Evolutionary conservation across 352 stramenopile genomes (phyloP), one percentile per base, ranked within the genome.

Genomic region (Phytophthora nicotianae): DNA sequence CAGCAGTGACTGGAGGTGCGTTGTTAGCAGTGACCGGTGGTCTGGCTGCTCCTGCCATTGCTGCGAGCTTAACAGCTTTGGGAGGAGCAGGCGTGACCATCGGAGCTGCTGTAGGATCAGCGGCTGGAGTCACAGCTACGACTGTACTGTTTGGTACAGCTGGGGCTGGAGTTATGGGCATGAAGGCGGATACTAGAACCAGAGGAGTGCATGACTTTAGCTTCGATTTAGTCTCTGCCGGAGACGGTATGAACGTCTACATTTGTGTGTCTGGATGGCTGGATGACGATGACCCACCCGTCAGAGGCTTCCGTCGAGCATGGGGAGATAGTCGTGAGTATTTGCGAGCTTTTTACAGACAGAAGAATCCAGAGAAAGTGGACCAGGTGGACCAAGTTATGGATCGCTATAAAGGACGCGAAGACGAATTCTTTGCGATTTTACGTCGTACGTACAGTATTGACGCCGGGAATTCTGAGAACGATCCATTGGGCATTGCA

Each of bases 201-300:
- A 71, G 80, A 29, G 83, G 85, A 1, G 84, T 95, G 0, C 83
- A 93, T 40, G 79, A 93, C 38, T 93, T 95, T 54, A 70, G 75
- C 37, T 95, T 95, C 51, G 85, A 95, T 57, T 70, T 95, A 19
- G 68, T 95, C 9, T 89, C 87, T 10, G 72, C 85, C 0, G 87
- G 87, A 33, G 83, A 93, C 37, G 81, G 87, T 20, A 93, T 95
- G 87, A 92, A 93, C 42, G 87, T 95, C 26, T 95, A 95, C 72
- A 90, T 95, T 58, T 95, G 87, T 57, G 61, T 95, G 17, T 89
- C 83, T 5, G 87, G 87, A 0, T 95, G 87, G 87, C 64, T 95
- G 16, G 87, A 95, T 43, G 75, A 93, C 26, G 82, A 95, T 13
- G 83, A 93, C 16, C 78, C 81, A 3, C 65, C 74, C 0, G 58